Evolutionary conservation across 306 rosid species (phyloP).

Genomic region (Cicer yamashitae): DNA sequence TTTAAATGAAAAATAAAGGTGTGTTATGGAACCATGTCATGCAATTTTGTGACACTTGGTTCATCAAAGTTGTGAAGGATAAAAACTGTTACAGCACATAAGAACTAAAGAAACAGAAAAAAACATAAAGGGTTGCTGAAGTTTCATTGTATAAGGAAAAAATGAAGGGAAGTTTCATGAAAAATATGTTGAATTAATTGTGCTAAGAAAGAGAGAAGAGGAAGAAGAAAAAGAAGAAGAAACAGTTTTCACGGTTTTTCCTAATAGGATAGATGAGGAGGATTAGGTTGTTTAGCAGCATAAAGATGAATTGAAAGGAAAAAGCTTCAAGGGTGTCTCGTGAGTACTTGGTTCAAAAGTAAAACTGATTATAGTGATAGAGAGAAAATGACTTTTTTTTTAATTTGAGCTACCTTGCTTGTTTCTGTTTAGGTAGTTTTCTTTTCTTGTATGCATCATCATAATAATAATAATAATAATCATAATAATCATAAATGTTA

Average conservation of each 20-base stretch:
- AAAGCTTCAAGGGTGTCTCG: constrained; percentile 78
- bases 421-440: constrained; percentile 54
- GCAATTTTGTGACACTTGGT: neutral
- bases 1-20: neutral
- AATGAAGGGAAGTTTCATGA: constrained; percentile 51
- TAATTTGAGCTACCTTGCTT: constrained; percentile 57
- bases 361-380: constrained; percentile 31
- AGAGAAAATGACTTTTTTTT: constrained; percentile 27
- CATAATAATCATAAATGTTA: constrained; percentile 54
- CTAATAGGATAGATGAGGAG: constrained; percentile 59
- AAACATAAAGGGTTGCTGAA: constrained; percentile 10
- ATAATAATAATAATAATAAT: constrained; percentile 50
- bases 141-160: constrained; percentile 55
- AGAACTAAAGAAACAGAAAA: constrained; percentile 32
- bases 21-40: constrained; percentile 36
- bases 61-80: constrained; percentile 43
- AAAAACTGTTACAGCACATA: constrained; percentile 13
- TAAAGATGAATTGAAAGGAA: constrained; percentile 77
- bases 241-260: constrained; percentile 64
- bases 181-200: constrained; percentile 18
- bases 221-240: constrained; percentile 46
- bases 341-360: constrained; percentile 82
- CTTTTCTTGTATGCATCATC: constrained; percentile 57
- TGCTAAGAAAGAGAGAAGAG: constrained; percentile 22
- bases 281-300: constrained; percentile 75